phyloP scores from a whole-genome alignment of 768 basidiomycete species.

The Hortiboletus campestris region DNA sequence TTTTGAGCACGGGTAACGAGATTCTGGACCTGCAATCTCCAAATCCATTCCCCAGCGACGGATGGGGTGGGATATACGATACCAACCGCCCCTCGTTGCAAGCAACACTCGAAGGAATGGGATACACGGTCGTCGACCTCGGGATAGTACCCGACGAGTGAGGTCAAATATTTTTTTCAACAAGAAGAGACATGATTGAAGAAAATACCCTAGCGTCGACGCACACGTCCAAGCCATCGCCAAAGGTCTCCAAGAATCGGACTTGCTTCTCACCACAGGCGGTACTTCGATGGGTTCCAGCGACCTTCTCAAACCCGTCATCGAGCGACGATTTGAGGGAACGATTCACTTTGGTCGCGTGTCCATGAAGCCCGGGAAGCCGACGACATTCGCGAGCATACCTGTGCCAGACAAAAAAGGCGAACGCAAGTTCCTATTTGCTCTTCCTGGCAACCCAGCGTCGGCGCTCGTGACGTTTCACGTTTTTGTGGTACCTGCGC shows the following conservation, averaged over 20 bases:
- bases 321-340: constrained; percentile 75
- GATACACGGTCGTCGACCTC: constrained; percentile 75
- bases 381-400: constrained; percentile 85
- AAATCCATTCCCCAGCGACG: constrained; percentile 29
- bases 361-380: constrained; percentile 81
- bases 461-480: constrained; percentile 85
- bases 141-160: constrained; percentile 79
- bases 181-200: not conserved
- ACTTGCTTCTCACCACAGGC: constrained; percentile 81
- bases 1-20: constrained; percentile 88
- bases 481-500: constrained; percentile 79
- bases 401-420: constrained; percentile 38
- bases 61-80: constrained; percentile 78
- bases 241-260: constrained; percentile 58
- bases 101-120: constrained; percentile 66
- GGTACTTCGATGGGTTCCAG: constrained; percentile 91
- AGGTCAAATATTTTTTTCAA: constrained; percentile 17
- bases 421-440: constrained; percentile 67
- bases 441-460: constrained; percentile 87
- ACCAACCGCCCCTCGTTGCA: constrained; percentile 82
- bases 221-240: constrained; percentile 58
- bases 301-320: constrained; percentile 84
- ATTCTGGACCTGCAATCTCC: constrained; percentile 58
- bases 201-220: constrained; percentile 40
- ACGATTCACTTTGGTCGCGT: constrained; percentile 86